These are phyloP conservation scores for Umbilicaria muhlenbergii DNA, from an alignment of 495 filamentous ascomycete genomes.

Conservation along the genomic window DNA sequence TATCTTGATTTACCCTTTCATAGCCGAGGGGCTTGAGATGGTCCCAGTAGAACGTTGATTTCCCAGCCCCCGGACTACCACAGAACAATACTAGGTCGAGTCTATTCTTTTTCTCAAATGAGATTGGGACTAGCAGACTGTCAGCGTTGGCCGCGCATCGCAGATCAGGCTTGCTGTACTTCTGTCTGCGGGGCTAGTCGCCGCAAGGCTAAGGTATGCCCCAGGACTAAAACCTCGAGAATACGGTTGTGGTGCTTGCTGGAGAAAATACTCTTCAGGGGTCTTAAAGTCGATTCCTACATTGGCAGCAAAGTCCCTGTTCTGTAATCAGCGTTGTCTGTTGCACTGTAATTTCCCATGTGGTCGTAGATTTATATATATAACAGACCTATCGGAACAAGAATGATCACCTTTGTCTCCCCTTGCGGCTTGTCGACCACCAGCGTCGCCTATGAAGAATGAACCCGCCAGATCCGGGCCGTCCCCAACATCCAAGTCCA, in stretches of 20 bases:
- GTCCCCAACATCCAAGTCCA: conserved; percentile 44
- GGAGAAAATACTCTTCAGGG: conserved; percentile 82
- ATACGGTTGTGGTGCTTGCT: conserved; percentile 43
- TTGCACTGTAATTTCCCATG: conserved; percentile 3
- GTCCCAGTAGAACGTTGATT: conserved; percentile 78
- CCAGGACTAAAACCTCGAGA: conserved; percentile 50
- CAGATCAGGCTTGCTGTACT: conserved; percentile 1
- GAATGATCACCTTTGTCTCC: conserved; percentile 46
- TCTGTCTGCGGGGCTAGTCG: conserved; percentile 12
- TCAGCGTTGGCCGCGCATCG: no score
- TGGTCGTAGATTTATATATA: neutral
- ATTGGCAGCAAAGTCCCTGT: conserved; percentile 66
- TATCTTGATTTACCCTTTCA: conserved; percentile 80
- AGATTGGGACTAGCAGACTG: conserved; percentile 4
- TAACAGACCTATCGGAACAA: conserved; percentile 55
- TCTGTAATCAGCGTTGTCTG: conserved; percentile 4
- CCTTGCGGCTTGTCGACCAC: conserved; percentile 29
- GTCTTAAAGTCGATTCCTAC: conserved; percentile 65
- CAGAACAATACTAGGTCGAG: conserved; percentile 73
- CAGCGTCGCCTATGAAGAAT: conserved; percentile 87
- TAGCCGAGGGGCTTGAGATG: conserved; percentile 67
- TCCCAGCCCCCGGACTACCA: conserved; percentile 78
- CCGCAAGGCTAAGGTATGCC: conserved; percentile 24
- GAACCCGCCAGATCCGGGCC: conserved; percentile 48
- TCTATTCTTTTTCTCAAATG: conserved; percentile 46